Percentiles rank a stretch among this genome's conserved stretches.
Conservation (phyloP, 495 filamentous ascomycete species). For the Daldinia concentrica region DNA sequence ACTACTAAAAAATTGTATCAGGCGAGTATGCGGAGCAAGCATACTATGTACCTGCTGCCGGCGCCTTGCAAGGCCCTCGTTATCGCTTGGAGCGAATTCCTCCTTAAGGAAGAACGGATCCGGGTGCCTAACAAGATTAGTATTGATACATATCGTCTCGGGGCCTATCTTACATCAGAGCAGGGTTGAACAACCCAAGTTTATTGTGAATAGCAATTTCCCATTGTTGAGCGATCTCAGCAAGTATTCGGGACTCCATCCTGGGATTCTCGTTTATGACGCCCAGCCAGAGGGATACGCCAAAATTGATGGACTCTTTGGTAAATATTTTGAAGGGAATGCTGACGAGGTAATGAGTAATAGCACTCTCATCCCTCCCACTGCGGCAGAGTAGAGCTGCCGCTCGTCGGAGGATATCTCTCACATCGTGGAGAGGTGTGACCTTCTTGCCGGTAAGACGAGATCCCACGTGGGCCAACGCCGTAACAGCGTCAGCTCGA, state of each 20-base stretch:
- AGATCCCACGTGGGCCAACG: conserved; percentile 72
- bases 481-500: conserved; percentile 64
- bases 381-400: conserved; percentile 84
- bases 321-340: conserved; percentile 93
- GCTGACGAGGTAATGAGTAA: conserved; percentile 84
- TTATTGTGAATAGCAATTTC: conserved; percentile 77
- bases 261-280: conserved; percentile 95
- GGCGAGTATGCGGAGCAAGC: conserved; percentile 82
- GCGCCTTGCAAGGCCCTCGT: conserved; percentile 72
- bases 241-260: conserved; percentile 82
- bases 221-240: conserved; percentile 87
- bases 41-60: conserved; percentile 81
- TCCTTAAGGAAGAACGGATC: conserved; percentile 92
- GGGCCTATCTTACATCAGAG: conserved; percentile 63
- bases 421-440: conserved; percentile 77
- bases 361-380: conserved; percentile 73
- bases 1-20: conserved; percentile 89
- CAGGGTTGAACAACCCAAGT: conserved; percentile 81
- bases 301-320: conserved; percentile 93
- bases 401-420: conserved; percentile 81
- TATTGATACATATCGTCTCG: neutral
- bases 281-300: conserved; percentile 93
- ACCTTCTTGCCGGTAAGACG: conserved; percentile 70
- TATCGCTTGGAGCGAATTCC: conserved; percentile 92
- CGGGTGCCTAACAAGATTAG: conserved; percentile 63